Evolutionary conservation across 2,329 filamentous ascomycete species (phyloP).

Genomic region (Huntiella decipiens): DNA sequence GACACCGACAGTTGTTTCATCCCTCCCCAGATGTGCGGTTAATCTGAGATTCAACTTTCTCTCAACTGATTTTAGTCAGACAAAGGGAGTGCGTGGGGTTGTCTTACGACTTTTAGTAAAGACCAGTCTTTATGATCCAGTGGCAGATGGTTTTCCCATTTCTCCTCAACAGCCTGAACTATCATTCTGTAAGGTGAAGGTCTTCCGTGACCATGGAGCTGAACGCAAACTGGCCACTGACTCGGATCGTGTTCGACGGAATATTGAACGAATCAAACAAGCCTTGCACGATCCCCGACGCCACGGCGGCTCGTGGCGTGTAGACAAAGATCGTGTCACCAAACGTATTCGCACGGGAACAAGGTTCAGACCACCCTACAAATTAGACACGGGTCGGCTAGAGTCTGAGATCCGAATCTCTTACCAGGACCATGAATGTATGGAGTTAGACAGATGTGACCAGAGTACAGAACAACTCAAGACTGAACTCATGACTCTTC

Average conservation of each 20-base stretch:
- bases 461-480: slow-evolving; percentile 22
- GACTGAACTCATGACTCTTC: slow-evolving; percentile 55
- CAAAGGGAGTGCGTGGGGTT: slow-evolving; percentile 95
- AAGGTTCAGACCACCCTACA: neutral
- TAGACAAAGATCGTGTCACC: slow-evolving; percentile 7
- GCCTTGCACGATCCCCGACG: slow-evolving; percentile 5
- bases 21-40: slow-evolving; percentile 53
- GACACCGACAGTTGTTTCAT: slow-evolving; percentile 43
- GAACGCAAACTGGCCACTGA: slow-evolving; percentile 92
- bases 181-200: slow-evolving; percentile 89
- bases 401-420: slow-evolving; percentile 4
- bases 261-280: slow-evolving; percentile 87
- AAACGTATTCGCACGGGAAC: slow-evolving; percentile 4
- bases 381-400: neutral
- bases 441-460: slow-evolving; percentile 5
- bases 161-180: slow-evolving; percentile 38
- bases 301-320: too few relatives aligned
- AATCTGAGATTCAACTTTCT: slow-evolving; percentile 95
- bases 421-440: neutral
- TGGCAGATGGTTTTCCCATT: slow-evolving; percentile 15
- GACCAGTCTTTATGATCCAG: slow-evolving; percentile 44
- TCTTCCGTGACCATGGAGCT: slow-evolving; percentile 89
- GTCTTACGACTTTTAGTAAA: slow-evolving; percentile 86
- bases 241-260: slow-evolving; percentile 85
- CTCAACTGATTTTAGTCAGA: slow-evolving; percentile 96